Percentiles rank a stretch among this genome's conserved stretches.
These are phyloP conservation scores for Gypsophila paniculata DNA, from an alignment of 179 eudicot species.

Conservation along the genomic window DNA sequence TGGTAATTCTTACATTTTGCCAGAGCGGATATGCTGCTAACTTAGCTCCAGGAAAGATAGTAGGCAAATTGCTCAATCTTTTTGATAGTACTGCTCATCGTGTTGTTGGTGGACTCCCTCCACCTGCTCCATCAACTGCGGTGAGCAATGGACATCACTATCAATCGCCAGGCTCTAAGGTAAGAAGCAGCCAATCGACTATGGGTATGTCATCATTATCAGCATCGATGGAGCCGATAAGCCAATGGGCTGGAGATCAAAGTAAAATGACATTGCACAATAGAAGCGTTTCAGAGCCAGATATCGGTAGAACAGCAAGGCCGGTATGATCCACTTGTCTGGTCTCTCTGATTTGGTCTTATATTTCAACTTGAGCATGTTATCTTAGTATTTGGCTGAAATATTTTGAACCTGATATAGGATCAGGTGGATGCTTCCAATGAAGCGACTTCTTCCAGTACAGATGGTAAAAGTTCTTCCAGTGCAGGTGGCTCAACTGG, in stretches of 20 bases:
- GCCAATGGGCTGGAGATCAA: constrained; percentile 52
- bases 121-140: constrained; percentile 56
- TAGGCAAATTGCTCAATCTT: constrained; percentile 73
- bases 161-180: constrained; percentile 48
- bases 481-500: constrained; percentile 21
- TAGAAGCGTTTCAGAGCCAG: constrained; percentile 50
- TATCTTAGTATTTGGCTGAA: not conserved
- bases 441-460: constrained; percentile 37
- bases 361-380: not conserved
- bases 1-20: constrained; percentile 21
- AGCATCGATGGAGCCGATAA: constrained; percentile 69
- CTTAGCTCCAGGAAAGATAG: constrained; percentile 68
- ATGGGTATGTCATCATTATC: constrained; percentile 69
- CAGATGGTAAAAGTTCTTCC: constrained; percentile 40
- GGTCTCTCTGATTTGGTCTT: constrained; percentile 4
- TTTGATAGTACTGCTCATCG: constrained; percentile 88
- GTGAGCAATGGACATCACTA: constrained; percentile 43
- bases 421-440: constrained; percentile 38
- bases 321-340: constrained; percentile 26
- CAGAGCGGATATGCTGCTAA: constrained; percentile 84
- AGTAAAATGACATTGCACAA: constrained; percentile 50
- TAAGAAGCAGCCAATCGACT: constrained; percentile 59
- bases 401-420: constrained; percentile 23
- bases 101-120: constrained; percentile 93
- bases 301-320: constrained; percentile 41